Evolutionary conservation across 257 asterid species (phyloP).

Genomic region (Scutellaria minor): DNA sequence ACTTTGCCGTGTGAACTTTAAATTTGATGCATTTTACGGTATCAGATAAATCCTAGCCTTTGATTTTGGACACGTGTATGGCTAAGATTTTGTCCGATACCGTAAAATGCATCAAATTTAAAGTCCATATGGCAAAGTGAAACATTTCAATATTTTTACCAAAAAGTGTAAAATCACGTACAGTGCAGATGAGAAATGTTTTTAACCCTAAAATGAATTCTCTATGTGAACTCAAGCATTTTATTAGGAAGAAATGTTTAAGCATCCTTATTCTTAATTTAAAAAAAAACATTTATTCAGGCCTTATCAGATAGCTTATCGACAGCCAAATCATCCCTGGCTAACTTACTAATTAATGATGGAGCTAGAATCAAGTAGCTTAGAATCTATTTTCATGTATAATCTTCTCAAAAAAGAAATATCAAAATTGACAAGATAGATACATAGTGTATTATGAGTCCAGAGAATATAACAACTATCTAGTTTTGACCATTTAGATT

Average conservation of each 20-base stretch:
- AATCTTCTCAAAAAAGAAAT: not conserved
- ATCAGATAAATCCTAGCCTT: too few relatives aligned
- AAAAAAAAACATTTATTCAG: not conserved
- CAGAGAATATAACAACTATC: not conserved
- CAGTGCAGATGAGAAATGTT: too few relatives aligned
- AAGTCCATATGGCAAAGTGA: too few relatives aligned
- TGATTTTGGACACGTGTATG: too few relatives aligned
- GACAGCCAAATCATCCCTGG: not conserved
- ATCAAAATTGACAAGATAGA: not conserved
- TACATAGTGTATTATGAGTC: not conserved
- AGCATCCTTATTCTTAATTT: not conserved
- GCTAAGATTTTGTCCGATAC: too few relatives aligned
- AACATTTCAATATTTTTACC: too few relatives aligned
- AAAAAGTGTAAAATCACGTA: too few relatives aligned
- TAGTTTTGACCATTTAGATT: not conserved
- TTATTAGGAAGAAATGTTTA: not conserved
- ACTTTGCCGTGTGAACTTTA: too few relatives aligned
- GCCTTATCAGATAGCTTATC: not conserved
- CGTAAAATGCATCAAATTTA: too few relatives aligned
- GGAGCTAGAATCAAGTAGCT: constrained; percentile 1
- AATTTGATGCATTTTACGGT: too few relatives aligned
- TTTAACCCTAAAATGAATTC: not conserved
- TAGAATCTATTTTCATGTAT: not conserved
- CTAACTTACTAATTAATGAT: not conserved
- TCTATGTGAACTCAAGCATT: constrained; percentile 10